A percentile compares a stretch with the other conserved stretches of the same genome.
phyloP scores from a whole-genome alignment of 495 filamentous ascomycete species.

The Aspergillus sclerotioniger region DNA sequence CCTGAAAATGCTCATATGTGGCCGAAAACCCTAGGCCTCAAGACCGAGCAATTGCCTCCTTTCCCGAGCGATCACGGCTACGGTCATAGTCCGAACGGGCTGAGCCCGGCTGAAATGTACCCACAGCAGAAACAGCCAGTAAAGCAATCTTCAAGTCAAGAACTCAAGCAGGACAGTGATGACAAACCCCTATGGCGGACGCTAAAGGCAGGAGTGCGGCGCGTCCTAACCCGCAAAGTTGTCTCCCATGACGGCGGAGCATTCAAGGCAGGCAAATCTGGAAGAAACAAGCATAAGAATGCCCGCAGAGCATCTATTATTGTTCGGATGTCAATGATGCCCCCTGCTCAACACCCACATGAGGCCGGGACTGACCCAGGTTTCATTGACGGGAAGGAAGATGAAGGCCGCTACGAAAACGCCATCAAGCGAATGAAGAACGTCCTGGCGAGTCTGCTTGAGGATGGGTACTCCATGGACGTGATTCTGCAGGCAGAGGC shows the following conservation, averaged over 20 bases:
- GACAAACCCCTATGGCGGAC: constrained; percentile 1
- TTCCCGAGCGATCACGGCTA: background rate
- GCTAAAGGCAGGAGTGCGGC: background rate
- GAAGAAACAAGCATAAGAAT: background rate
- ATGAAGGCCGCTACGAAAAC: constrained; percentile 1
- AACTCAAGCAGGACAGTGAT: background rate
- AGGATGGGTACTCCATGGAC: constrained; percentile 4
- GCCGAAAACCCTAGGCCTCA: background rate
- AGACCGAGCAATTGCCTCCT: background rate
- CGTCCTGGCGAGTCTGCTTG: background rate
- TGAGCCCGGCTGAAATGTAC: background rate
- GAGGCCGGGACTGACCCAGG: background rate
- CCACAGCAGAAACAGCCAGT: background rate
- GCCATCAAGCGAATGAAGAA: constrained; percentile 4
- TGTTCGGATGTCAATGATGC: background rate
- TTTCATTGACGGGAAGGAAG: background rate
- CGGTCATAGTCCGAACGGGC: background rate
- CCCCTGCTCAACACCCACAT: background rate
- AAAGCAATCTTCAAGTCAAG: background rate
- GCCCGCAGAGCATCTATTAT: constrained; percentile 1
- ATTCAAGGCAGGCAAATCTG: background rate
- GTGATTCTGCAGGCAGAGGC: constrained; percentile 2
- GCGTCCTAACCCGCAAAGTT: constrained; percentile 1
- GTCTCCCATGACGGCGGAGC: background rate
- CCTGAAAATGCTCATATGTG: background rate